These are phyloP conservation scores for Sporothrix globosa DNA, from an alignment of 2,329 filamentous ascomycete species.

Conservation along the genomic window DNA sequence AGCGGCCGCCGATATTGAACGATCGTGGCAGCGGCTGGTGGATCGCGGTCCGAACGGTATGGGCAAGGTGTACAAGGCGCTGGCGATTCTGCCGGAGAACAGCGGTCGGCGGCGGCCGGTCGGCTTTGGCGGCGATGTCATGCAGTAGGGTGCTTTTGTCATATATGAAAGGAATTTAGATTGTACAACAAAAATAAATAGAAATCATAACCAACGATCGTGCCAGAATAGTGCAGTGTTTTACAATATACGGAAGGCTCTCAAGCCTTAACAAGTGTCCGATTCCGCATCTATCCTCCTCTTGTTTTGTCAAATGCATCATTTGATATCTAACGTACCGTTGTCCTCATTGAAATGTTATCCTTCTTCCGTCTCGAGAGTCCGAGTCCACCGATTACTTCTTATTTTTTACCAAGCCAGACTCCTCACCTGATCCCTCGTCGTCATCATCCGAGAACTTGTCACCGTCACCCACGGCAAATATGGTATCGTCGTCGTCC, in stretches of 20 bases:
- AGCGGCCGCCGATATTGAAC: conserved; percentile 64
- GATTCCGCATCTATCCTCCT: not conserved
- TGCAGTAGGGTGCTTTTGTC: conserved; percentile 22
- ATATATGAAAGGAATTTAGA: not conserved
- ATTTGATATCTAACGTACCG: not conserved
- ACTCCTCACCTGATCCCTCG: conserved; percentile 58
- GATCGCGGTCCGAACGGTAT: conserved; percentile 82
- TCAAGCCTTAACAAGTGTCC: not conserved
- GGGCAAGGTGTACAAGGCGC: conserved; percentile 91
- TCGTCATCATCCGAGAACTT: conserved; percentile 87
- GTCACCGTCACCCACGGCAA: conserved; percentile 84
- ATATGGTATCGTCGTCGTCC: conserved; percentile 86
- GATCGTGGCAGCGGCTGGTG: conserved; percentile 79
- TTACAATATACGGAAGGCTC: conserved; percentile 17
- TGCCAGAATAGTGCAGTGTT: conserved; percentile 19
- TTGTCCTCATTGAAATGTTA: not conserved
- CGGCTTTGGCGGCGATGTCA: conserved; percentile 81
- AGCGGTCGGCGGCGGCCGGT: conserved; percentile 75
- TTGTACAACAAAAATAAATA: not conserved
- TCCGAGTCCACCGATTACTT: conserved; percentile 40
- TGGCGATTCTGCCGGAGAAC: conserved; percentile 87
- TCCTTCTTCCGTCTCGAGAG: not conserved
- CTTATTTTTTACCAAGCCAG: conserved; percentile 56
- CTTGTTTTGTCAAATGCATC: not conserved
- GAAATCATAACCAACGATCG: not conserved